Base-by-base conservation (phyloP, 306 rosid species). In the Dryas octopetala region DNA sequence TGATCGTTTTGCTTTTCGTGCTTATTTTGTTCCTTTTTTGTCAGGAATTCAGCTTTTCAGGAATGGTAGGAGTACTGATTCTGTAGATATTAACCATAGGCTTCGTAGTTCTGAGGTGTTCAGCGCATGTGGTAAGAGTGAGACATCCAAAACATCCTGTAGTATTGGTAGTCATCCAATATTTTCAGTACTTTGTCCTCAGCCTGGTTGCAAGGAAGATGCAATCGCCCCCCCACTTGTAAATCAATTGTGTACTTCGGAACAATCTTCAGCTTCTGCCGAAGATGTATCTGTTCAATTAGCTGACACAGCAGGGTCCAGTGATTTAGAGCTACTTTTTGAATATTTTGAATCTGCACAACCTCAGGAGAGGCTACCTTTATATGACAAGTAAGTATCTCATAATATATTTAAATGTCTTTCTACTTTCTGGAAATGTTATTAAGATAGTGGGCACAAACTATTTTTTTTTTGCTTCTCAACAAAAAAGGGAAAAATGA, bases 41-140 rank as follows among this genome's bases (percentile, higher is more conserved):
- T 93, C 98, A 7, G 98, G 96, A 38, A 76, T 93, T 82, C 98
- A 93, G 83, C 84, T 93, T 75, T 93, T 93, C 75, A 85, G 83
- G 82, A 83, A 71, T 59, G 62, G 1, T 15, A 79, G 74, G 47
- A 62, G 15, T 46, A 10, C 58, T 66, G 75, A 41, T 49, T 19
- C 68, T 52, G 76, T 47, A 19, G 80, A 69, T 66, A 51, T 68
- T 41, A 28, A 69, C 59, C 73, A 62, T 41, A 46, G 65, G 13
- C 26, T 51, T 82, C 70, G 54, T 9, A 19, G 62, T 83, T 41
- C 80, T 70, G 64, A 78, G 81, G 83, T 16, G 54, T 73, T 79
- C 12, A 85, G 76, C 70, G 16, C 83, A 65, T 58, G 72, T 15
- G 38, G 59, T 81, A 77, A 26, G 60, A 17, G 60, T 70, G 77